Conservation (phyloP, 2,329 filamentous ascomycete genomes). For the Aspergillus awamori region DNA sequence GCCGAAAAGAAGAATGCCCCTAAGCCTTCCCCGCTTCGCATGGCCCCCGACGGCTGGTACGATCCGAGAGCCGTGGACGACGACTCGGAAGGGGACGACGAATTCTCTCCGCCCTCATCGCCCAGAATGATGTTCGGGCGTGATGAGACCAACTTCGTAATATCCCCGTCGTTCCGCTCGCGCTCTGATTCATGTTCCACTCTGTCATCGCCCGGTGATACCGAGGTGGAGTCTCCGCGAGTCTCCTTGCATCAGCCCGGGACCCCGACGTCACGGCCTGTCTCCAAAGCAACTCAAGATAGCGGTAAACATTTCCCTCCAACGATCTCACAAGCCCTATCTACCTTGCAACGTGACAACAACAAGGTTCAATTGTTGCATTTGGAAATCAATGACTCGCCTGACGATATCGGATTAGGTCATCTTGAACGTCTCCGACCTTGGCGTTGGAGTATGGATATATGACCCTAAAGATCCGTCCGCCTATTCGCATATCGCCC, state of each 20-base stretch:
- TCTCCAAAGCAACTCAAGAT: conserved; percentile 39
- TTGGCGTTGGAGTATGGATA: conserved; percentile 50
- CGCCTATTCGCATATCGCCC: not conserved
- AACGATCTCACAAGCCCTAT: conserved; percentile 37
- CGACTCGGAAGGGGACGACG: conserved; percentile 1
- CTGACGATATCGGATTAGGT: conserved; percentile 35
- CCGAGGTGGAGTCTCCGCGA: conserved; percentile 30
- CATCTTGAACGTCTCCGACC: conserved; percentile 40
- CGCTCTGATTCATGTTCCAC: conserved; percentile 37
- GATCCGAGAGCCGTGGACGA: conserved; percentile 1
- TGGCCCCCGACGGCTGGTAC: conserved; percentile 10
- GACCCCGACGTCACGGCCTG: conserved; percentile 40
- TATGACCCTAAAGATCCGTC: conserved; percentile 28
- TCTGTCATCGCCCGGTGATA: conserved; percentile 30
- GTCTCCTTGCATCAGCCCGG: conserved; percentile 37
- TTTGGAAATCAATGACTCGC: conserved; percentile 39
- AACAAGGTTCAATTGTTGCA: conserved; percentile 41
- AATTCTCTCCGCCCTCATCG: conserved; percentile 23
- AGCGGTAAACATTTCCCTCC: conserved; percentile 34
- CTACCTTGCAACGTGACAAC: conserved; percentile 34
- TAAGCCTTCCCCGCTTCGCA: not conserved
- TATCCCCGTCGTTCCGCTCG: conserved; percentile 27
- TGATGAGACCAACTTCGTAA: conserved; percentile 27
- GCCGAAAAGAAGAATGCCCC: conserved; percentile 2
- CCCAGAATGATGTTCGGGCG: conserved; percentile 21